Conservation (phyloP, 2,329 filamentous ascomycete species). For the Nectriaceae sp. region DNA sequence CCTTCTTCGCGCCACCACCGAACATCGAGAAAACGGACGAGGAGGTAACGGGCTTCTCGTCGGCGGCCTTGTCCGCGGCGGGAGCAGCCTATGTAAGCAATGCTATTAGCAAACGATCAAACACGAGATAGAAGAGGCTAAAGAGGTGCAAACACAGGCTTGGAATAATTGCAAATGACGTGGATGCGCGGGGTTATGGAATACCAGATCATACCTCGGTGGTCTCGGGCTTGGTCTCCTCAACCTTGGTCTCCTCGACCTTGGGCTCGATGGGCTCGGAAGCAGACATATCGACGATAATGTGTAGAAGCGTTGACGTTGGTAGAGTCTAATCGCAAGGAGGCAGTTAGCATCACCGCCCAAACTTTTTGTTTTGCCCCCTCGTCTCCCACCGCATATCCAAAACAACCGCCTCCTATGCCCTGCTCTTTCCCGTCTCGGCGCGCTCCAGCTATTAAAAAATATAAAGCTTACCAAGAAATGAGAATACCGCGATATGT, state of each 20-base stretch:
- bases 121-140: too few species aligned
- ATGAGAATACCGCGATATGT: too few species aligned
- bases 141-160: too few species aligned
- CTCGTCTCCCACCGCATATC: too few species aligned
- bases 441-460: too few species aligned
- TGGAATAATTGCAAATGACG: too few species aligned
- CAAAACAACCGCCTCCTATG: too few species aligned
- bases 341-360: neutral
- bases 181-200: too few species aligned
- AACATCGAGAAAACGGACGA: constrained; percentile 96
- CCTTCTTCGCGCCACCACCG: constrained; percentile 94
- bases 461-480: too few species aligned
- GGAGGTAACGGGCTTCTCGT: constrained; percentile 50
- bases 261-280: constrained; percentile 56
- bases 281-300: constrained; percentile 46
- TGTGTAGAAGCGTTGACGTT: constrained; percentile 4
- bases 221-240: constrained; percentile 31
- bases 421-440: too few species aligned
- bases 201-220: constrained; percentile 33
- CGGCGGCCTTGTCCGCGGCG: constrained; percentile 16
- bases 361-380: neutral
- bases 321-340: neutral
- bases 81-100: constrained; percentile 8
- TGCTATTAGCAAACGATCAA: too few species aligned
- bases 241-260: constrained; percentile 49